phyloP scores from a whole-genome alignment of 2,329 filamentous ascomycete species.

The Hortaea sp. region DNA sequence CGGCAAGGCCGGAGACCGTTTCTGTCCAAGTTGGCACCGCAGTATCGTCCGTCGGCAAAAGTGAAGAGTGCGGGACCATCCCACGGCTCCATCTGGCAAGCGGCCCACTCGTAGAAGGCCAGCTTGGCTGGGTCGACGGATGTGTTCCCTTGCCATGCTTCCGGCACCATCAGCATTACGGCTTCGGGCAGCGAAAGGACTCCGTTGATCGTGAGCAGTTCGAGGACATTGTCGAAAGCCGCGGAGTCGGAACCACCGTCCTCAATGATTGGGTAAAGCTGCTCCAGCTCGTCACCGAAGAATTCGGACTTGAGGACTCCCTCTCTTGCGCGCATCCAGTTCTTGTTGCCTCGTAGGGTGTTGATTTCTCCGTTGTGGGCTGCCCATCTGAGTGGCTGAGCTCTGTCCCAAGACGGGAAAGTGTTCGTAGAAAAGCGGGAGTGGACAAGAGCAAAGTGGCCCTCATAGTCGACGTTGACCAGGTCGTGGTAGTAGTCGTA shows the following conservation, averaged over 20 bases:
- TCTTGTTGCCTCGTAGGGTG: slow-evolving; percentile 94
- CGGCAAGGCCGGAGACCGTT: slow-evolving; percentile 92
- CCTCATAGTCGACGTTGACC: slow-evolving; percentile 93
- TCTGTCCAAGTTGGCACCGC: slow-evolving; percentile 90
- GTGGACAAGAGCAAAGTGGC: slow-evolving; percentile 92
- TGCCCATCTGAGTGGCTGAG: slow-evolving; percentile 90
- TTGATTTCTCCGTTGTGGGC: slow-evolving; percentile 99
- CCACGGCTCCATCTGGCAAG: slow-evolving; percentile 98
- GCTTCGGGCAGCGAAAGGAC: slow-evolving; percentile 91
- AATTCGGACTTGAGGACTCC: slow-evolving; percentile 87
- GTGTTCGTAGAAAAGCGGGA: slow-evolving; percentile 98
- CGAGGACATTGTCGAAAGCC: slow-evolving; percentile 93
- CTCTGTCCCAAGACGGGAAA: slow-evolving; percentile 96
- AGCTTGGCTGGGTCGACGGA: slow-evolving; percentile 91
- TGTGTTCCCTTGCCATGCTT: slow-evolving; percentile 92
- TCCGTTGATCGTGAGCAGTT: slow-evolving; percentile 88
- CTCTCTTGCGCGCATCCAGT: slow-evolving; percentile 97
- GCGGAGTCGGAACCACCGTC: slow-evolving; percentile 95
- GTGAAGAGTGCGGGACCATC: slow-evolving; percentile 94
- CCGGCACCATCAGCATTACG: slow-evolving; percentile 97
- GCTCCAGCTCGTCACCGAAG: slow-evolving; percentile 85
- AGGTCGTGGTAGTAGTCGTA: slow-evolving; percentile 98
- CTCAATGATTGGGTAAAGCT: slow-evolving; percentile 88
- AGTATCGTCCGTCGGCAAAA: slow-evolving; percentile 92
- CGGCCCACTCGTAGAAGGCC: slow-evolving; percentile 97